Evolutionary conservation across 2,329 filamentous ascomycete genomes (phyloP).

Genomic region (Seiridium unicorne): DNA sequence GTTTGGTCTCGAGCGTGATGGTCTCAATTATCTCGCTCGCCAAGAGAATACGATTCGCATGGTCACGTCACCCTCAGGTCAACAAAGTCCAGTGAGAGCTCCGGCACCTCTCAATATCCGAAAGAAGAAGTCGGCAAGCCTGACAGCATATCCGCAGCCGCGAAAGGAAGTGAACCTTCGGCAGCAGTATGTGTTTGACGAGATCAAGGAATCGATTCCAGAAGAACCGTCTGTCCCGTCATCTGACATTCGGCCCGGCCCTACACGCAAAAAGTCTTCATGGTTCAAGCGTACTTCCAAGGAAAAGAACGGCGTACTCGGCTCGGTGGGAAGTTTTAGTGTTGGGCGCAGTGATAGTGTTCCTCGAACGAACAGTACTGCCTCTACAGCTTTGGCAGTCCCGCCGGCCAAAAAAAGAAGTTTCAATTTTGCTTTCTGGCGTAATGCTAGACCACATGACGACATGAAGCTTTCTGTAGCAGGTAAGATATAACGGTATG

Average conservation of each 20-base stretch:
- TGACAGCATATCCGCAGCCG: conserved; percentile 9
- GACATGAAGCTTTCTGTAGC: conserved; percentile 40
- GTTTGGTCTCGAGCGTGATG: conserved; percentile 28
- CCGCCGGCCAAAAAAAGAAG: conserved; percentile 41
- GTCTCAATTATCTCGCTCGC: conserved; percentile 43
- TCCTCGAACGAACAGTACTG: conserved; percentile 18
- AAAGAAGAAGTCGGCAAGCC: conserved; percentile 30
- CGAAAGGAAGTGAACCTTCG: conserved; percentile 18
- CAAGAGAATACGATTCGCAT: conserved; percentile 54
- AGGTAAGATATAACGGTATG: conserved; percentile 30
- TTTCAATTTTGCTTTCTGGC: conserved; percentile 57
- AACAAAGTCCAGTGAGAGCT: conserved; percentile 28
- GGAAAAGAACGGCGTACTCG: conserved; percentile 23
- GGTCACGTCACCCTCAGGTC: conserved; percentile 46
- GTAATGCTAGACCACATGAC: conserved; percentile 38
- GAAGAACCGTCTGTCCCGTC: conserved; percentile 17
- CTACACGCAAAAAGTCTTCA: conserved; percentile 43
- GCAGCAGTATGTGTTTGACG: conserved; percentile 25
- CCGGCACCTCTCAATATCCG: conserved; percentile 40
- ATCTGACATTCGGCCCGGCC: conserved; percentile 19
- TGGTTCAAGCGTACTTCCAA: conserved; percentile 53
- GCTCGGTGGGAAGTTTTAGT: conserved; percentile 11
- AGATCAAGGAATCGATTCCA: conserved; percentile 4
- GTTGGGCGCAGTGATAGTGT: conserved; percentile 14
- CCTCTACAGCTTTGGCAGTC: conserved; percentile 15